Base-by-base conservation (phyloP, 1,284 basidiomycete genomes). In the Marasmius fiardii region DNA sequence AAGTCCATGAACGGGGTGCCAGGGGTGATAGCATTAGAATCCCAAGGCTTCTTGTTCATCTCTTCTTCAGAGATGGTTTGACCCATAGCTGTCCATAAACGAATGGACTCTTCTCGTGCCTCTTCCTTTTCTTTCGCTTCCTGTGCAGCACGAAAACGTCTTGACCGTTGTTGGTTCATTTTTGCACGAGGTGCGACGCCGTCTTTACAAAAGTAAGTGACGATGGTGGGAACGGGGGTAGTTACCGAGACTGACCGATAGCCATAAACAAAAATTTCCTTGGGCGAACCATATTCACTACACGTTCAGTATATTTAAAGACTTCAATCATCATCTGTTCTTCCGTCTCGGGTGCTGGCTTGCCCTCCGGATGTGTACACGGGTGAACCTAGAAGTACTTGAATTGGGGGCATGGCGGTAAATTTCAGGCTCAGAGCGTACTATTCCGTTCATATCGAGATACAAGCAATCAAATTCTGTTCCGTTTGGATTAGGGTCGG, bases 241-340 rank as follows among this genome's bases (percentile, higher is more conserved):
- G 51, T 31, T 18, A 43, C 16, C 24, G 47, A 34, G 51, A 55
- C 64, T 51, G 56, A 92, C 93, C 95, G 64, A 99, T 98, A 52
- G 96, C 96, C 93, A 99, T 97, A 79, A 98, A 94, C 48, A 99
- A 80, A 16, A 99, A 76, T 71, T 93, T 97, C 54, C 97, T 85
- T 0, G 97, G 97, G 55, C 96, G 81, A 51, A 98, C 75, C 96
- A 99, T 98, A 71, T 95, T 94, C 47, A 99, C 94, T 24, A 99
- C 92, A 48, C 97, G 84, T 68, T 98, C 95, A 0, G 97, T 99
- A 76, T 99, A 99, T 52, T 82, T 85, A 76, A 99, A 98, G 43
- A 99, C 83, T 71, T 98, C 97, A 21, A 93, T 68, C 97, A 99
- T 99, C 97, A 99, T 99, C 57, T 98, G 95, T 68, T 95, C 93